These are phyloP conservation scores for Globisporangium cederbergense DNA, from an alignment of 352 stramenopile species.

Conservation along the genomic window DNA sequence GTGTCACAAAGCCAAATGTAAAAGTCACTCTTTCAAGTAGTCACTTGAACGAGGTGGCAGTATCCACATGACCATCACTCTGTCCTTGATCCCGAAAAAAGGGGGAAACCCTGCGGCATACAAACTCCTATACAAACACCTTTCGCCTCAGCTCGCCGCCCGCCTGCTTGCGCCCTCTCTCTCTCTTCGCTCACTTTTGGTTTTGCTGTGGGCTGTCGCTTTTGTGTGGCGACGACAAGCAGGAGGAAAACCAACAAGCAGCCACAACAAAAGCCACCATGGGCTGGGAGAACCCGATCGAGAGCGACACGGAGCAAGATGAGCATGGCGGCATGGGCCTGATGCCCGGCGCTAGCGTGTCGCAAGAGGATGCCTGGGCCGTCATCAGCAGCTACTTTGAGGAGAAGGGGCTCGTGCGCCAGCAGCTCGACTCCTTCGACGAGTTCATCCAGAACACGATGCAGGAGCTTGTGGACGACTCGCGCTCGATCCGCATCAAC, in stretches of 20 bases:
- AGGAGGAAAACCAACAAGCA: slow-evolving; percentile 3
- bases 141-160: background rate
- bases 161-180: background rate
- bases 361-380: slow-evolving; percentile 98
- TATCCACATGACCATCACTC: background rate
- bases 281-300: slow-evolving; percentile 70
- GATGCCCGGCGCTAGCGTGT: slow-evolving; percentile 82
- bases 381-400: slow-evolving; percentile 99
- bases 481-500: slow-evolving; percentile 94
- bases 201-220: slow-evolving; percentile 27
- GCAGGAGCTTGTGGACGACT: slow-evolving; percentile 99
- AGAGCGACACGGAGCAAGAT: slow-evolving; percentile 55
- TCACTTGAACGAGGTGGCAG: background rate
- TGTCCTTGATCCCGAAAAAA: background rate
- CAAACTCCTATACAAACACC: background rate
- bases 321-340: slow-evolving; percentile 44
- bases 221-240: slow-evolving; percentile 14
- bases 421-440: slow-evolving; percentile 99
- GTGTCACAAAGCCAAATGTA: background rate
- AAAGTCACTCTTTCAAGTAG: background rate
- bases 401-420: slow-evolving; percentile 99
- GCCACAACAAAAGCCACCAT: slow-evolving; percentile 21
- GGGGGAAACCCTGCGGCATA: background rate
- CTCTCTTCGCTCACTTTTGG: slow-evolving; percentile 22
- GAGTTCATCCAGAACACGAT: slow-evolving; percentile 99